Conservation (phyloP, 305 asterid genomes). For the Rubia balearica region DNA sequence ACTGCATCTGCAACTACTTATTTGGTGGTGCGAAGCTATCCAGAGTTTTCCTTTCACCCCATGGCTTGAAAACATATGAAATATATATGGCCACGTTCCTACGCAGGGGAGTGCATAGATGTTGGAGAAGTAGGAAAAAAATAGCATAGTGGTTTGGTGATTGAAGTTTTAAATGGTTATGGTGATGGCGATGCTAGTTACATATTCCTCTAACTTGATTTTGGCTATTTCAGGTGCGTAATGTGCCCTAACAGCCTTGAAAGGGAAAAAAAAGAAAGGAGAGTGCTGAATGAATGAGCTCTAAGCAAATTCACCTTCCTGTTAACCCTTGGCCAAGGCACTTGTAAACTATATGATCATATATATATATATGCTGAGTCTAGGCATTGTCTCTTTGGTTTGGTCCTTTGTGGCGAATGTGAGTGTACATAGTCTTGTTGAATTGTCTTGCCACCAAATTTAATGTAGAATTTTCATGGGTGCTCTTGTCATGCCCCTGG, state of each 20-base stretch:
- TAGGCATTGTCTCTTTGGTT: conserved; percentile 15
- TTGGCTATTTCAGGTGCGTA: conserved; percentile 33
- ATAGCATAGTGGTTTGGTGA: conserved; percentile 24
- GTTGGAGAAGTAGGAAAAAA: conserved; percentile 22
- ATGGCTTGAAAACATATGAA: conserved; percentile 19
- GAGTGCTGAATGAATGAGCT: conserved; percentile 14
- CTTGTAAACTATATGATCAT: conserved; percentile 21
- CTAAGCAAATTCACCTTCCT: conserved; percentile 6
- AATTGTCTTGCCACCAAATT: conserved; percentile 40
- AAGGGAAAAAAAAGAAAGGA: conserved; percentile 26
- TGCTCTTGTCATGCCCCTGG: conserved; percentile 29
- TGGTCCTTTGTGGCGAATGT: conserved; percentile 26
- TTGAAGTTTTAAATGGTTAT: conserved; percentile 22
- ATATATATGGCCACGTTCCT: conserved; percentile 19
- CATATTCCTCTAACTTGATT: conserved; percentile 32
- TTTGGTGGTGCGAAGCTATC: conserved; percentile 29
- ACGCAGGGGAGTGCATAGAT: conserved; percentile 12
- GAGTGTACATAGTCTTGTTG: conserved; percentile 66
- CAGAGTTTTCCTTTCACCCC: conserved; percentile 25
- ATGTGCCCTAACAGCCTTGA: conserved; percentile 35
- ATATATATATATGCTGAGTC: conserved; percentile 19
- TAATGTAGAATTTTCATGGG: conserved; percentile 34
- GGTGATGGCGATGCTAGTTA: neutral
- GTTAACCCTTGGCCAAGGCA: conserved; percentile 21
- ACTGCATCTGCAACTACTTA: conserved; percentile 46